A percentile compares a stretch with the other conserved stretches of the same genome.
phyloP scores from a whole-genome alignment of 169 alveolate species.

The Eimeria falciformis region DNA sequence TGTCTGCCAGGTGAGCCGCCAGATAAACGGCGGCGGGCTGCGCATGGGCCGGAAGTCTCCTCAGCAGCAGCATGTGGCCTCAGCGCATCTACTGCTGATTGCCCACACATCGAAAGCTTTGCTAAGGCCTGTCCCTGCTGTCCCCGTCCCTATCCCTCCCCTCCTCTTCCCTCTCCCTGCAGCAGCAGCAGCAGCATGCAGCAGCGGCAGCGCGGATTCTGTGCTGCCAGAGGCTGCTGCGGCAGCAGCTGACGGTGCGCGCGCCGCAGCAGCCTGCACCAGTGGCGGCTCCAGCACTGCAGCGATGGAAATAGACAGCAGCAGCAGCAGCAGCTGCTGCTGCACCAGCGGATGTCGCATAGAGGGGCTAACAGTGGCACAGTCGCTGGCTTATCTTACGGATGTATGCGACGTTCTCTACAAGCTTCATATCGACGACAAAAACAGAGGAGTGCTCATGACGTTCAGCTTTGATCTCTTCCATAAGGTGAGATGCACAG shows the following conservation, averaged over 20 bases:
- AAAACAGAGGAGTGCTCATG: conserved; percentile 68
- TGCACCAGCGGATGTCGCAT: conserved; percentile 53
- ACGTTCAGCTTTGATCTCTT: conserved; percentile 69
- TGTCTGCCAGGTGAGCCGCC: conserved; percentile 63
- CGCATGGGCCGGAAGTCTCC: conserved; percentile 33
- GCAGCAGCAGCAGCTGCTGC: conserved; percentile 72
- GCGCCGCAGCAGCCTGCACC: background rate
- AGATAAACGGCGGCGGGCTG: conserved; percentile 50
- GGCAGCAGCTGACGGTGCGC: background rate
- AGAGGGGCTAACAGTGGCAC: conserved; percentile 26
- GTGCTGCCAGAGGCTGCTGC: conserved; percentile 35
- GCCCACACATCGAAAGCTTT: conserved; percentile 24
- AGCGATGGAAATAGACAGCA: conserved; percentile 41
- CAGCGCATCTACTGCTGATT: conserved; percentile 36
- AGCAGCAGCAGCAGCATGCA: conserved; percentile 15
- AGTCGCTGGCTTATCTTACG: conserved; percentile 48
- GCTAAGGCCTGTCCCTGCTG: conserved; percentile 12
- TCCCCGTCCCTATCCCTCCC: conserved; percentile 50
- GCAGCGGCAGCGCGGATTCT: conserved; percentile 35
- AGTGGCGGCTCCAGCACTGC: conserved; percentile 2
- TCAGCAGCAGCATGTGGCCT: conserved; percentile 44
- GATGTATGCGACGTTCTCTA: conserved; percentile 77
- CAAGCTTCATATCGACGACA: conserved; percentile 74
- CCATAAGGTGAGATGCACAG: conserved; percentile 40
- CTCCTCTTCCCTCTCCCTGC: conserved; percentile 7